These are phyloP conservation scores for Globisporangium nagaii DNA, from an alignment of 352 stramenopile species.

Conservation along the genomic window DNA sequence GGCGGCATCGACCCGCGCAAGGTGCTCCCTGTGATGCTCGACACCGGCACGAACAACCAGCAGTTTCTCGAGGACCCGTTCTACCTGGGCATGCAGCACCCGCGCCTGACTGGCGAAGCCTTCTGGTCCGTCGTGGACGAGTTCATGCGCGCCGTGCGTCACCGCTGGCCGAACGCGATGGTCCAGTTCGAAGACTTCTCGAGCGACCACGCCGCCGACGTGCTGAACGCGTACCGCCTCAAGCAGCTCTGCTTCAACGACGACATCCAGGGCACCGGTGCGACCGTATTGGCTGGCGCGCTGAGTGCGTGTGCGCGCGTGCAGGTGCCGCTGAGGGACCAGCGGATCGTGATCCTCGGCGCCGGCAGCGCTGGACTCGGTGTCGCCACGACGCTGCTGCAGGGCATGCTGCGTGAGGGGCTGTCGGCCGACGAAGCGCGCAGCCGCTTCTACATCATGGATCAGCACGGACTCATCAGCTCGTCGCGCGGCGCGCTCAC, in stretches of 20 bases:
- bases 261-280: conserved; percentile 97
- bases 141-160: conserved; percentile 78
- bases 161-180: conserved; percentile 90
- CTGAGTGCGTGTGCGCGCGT: conserved; percentile 72
- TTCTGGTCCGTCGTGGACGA: conserved; percentile 97
- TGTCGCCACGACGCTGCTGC: conserved; percentile 87
- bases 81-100: conserved; percentile 93
- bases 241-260: conserved; percentile 96
- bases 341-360: conserved; percentile 94
- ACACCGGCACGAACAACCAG: conserved; percentile 97
- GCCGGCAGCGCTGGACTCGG: conserved; percentile 93
- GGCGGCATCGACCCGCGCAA: conserved; percentile 93
- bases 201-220: conserved; percentile 79
- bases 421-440: conserved; percentile 63
- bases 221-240: conserved; percentile 94
- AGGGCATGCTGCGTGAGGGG: conserved; percentile 89
- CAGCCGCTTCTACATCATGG: conserved; percentile 72
- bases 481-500: conserved; percentile 42
- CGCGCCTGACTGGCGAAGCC: conserved; percentile 82
- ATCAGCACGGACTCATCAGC: conserved; percentile 69
- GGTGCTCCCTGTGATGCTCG: conserved; percentile 92
- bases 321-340: conserved; percentile 83
- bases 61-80: conserved; percentile 90
- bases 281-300: conserved; percentile 90
- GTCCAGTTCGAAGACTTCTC: conserved; percentile 98